A percentile compares a stretch with the other conserved stretches of the same genome.
Evolutionary conservation across 2,329 filamentous ascomycete species (phyloP).

Genomic region (Claviceps citrina): DNA sequence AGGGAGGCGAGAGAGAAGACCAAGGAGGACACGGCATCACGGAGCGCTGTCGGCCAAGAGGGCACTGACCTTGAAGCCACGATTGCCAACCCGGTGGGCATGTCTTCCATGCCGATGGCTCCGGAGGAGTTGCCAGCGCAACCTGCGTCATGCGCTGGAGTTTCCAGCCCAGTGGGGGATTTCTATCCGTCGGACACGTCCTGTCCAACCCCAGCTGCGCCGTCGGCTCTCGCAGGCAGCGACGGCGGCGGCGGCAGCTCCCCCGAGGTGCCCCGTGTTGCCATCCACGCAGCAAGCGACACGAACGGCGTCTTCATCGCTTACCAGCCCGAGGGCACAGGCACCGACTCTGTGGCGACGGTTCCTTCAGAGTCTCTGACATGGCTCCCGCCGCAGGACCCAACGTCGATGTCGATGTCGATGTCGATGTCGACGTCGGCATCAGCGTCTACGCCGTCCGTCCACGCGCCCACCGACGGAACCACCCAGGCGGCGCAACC

Average conservation of each 20-base stretch:
- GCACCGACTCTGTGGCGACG: constrained; percentile 26
- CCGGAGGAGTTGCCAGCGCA: background rate
- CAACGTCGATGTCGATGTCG: too few species aligned
- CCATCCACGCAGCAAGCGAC: constrained; percentile 13
- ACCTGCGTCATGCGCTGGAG: constrained; percentile 1
- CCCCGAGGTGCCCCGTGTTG: constrained; percentile 14
- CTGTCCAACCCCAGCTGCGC: constrained; percentile 12
- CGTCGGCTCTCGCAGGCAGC: constrained; percentile 13
- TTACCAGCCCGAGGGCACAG: constrained; percentile 42
- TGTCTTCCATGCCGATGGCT: background rate
- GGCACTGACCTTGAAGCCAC: background rate
- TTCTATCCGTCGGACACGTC: constrained; percentile 9
- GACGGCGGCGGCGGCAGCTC: constrained; percentile 23
- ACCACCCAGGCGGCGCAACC: constrained; percentile 14
- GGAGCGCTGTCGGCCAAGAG: constrained; percentile 6
- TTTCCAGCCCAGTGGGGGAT: constrained; percentile 13
- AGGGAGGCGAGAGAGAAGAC: constrained; percentile 34
- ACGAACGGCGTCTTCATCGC: constrained; percentile 31
- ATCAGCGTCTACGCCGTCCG: too few species aligned
- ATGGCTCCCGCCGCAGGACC: constrained; percentile 36
- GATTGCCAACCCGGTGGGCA: background rate
- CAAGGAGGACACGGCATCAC: constrained; percentile 7
- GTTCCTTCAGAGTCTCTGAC: constrained; percentile 26
- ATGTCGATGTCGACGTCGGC: too few species aligned
- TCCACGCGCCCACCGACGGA: constrained; percentile 16